Evolutionary conservation across 306 rosid genomes (phyloP).

Genomic region (Mucuna pruriens): DNA sequence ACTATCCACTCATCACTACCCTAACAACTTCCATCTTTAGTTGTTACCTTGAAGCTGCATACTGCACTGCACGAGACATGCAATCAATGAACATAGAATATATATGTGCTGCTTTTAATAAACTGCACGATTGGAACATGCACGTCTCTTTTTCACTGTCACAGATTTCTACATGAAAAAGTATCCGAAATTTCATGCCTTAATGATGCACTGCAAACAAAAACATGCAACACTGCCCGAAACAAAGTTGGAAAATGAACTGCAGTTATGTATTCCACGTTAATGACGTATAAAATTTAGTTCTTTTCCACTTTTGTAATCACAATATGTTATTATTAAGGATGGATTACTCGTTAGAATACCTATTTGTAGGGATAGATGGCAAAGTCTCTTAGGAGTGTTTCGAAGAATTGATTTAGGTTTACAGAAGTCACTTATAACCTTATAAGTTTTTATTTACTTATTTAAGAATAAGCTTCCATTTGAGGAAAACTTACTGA

Average conservation of each 20-base stretch:
- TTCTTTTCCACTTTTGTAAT: neutral
- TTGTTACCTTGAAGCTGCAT: neutral
- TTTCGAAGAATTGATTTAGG: neutral
- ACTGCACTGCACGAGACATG: neutral
- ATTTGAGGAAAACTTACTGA: neutral
- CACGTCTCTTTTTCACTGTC: neutral
- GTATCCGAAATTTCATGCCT: neutral
- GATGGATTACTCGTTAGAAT: no score
- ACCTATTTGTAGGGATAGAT: neutral
- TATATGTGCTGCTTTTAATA: neutral
- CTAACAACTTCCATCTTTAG: neutral
- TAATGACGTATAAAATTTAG: no score
- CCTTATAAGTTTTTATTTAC: neutral
- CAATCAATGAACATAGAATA: neutral
- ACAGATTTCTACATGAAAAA: neutral
- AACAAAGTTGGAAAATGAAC: neutral
- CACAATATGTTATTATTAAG: neutral
- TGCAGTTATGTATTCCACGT: neutral
- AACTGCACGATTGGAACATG: neutral
- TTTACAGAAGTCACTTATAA: neutral
- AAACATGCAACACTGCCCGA: neutral
- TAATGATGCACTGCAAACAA: neutral
- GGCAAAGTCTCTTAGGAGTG: neutral
- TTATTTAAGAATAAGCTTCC: no score
- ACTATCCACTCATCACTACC: neutral